Evolutionary conservation across 73 alveolate species (phyloP).

Genomic region (Tetrahymena malaccensis): DNA sequence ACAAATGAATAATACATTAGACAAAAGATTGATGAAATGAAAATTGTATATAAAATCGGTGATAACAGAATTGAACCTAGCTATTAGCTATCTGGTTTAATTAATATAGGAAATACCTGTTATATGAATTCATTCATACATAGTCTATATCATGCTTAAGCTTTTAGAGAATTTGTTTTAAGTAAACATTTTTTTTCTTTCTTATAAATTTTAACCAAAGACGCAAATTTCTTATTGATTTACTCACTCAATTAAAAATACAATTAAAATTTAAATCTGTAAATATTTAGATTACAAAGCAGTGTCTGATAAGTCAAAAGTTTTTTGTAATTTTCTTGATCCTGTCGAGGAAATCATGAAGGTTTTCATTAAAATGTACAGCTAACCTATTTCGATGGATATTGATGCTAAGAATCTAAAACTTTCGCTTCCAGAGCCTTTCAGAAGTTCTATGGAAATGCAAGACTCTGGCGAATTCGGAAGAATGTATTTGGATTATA

Average conservation of each 20-base stretch:
- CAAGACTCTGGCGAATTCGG: background rate
- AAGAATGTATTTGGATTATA: background rate
- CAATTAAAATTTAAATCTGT: background rate
- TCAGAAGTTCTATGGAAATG: background rate
- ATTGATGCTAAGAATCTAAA: background rate
- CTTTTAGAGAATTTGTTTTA: background rate
- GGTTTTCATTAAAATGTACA: background rate
- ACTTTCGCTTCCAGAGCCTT: background rate
- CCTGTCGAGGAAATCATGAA: background rate
- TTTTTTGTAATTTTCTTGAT: background rate
- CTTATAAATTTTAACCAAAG: no score
- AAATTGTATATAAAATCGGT: background rate
- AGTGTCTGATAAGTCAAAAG: background rate
- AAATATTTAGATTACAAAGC: background rate
- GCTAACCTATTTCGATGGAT: background rate
- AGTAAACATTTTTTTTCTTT: background rate
- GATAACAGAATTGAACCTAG: background rate
- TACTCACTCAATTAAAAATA: no score
- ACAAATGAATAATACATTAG: background rate
- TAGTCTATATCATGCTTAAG: background rate
- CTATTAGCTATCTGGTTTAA: background rate
- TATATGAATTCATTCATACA: background rate
- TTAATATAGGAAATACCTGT: background rate
- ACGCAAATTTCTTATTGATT: no score
- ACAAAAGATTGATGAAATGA: background rate